Evolutionary conservation across 441 rosid genomes (phyloP).

Genomic region (Raphanus hybrid): DNA sequence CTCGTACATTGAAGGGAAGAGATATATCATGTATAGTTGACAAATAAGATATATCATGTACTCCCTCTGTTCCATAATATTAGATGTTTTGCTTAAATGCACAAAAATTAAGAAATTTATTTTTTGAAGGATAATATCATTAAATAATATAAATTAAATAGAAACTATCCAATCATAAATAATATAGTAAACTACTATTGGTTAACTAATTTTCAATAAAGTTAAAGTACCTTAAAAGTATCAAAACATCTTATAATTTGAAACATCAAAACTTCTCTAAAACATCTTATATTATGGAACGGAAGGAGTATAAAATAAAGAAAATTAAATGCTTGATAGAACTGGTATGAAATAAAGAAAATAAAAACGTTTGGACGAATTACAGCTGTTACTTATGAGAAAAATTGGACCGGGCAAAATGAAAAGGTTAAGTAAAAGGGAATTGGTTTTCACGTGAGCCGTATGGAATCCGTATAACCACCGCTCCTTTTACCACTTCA

Average conservation of each 20-base stretch:
- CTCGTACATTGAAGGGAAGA: neutral
- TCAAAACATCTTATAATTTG: too few relatives aligned
- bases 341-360: neutral
- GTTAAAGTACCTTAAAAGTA: too few relatives aligned
- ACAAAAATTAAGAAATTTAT: too few relatives aligned
- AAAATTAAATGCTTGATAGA: neutral
- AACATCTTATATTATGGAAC: too few relatives aligned
- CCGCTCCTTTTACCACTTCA: conserved; percentile 26
- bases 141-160: too few relatives aligned
- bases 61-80: too few relatives aligned
- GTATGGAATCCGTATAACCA: conserved; percentile 38
- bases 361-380: conserved; percentile 22
- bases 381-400: conserved; percentile 14
- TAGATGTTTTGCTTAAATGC: too few relatives aligned
- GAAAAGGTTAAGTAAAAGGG: neutral
- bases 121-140: too few relatives aligned
- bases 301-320: neutral
- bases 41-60: neutral
- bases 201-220: too few relatives aligned
- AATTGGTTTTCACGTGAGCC: conserved; percentile 39
- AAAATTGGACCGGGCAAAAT: conserved; percentile 30
- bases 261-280: too few relatives aligned
- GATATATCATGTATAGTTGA: neutral
- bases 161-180: too few relatives aligned
- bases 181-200: too few relatives aligned